phyloP scores from a whole-genome alignment of 495 filamentous ascomycete genomes.

The Aspergillus saccharolyticus region DNA sequence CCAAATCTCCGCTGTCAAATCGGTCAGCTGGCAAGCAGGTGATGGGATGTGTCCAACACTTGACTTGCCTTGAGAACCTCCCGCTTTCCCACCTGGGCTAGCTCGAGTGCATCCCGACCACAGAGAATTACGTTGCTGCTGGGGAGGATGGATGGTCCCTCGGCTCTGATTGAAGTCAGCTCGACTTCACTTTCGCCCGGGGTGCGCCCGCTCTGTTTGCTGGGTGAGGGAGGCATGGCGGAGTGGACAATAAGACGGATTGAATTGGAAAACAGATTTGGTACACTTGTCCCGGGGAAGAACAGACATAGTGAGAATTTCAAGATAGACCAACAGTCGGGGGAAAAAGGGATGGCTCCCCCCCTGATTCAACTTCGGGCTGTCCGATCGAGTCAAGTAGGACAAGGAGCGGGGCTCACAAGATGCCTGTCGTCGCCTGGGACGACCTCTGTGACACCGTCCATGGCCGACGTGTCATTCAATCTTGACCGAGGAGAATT shows the following conservation, averaged over 20 bases:
- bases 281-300: background rate
- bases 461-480: background rate
- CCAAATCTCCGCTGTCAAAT: constrained; percentile 5
- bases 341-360: background rate
- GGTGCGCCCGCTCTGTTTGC: background rate
- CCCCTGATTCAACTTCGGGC: background rate
- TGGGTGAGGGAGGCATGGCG: background rate
- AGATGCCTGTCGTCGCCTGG: background rate
- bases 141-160: background rate
- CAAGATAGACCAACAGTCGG: background rate
- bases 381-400: background rate
- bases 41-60: background rate
- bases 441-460: background rate
- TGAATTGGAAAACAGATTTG: background rate
- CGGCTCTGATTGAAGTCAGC: background rate
- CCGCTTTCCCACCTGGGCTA: background rate
- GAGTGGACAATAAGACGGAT: background rate
- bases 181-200: background rate
- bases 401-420: background rate
- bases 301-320: background rate
- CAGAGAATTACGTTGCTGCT: background rate
- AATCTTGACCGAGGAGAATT: background rate
- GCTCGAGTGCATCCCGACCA: background rate
- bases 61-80: background rate
- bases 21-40: background rate